Percentiles rank a stretch among this genome's conserved stretches.
phyloP scores from a whole-genome alignment of 176 grass and related monocot species.

The Zea luxurians region DNA sequence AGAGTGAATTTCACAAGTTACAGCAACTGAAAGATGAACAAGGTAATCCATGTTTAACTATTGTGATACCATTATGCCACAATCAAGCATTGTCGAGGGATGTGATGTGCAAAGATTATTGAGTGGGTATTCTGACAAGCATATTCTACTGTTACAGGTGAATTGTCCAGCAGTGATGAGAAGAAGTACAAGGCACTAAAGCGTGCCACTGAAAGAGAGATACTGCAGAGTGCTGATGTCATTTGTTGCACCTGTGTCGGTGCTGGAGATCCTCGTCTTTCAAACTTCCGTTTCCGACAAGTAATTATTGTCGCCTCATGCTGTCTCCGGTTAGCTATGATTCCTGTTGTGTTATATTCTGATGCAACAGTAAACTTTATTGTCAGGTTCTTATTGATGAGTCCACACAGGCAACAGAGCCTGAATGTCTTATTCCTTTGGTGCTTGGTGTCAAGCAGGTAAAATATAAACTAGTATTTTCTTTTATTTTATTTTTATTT shows the following conservation, averaged over 20 bases:
- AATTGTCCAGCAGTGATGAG: conserved; percentile 97
- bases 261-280: conserved; percentile 93
- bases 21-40: conserved; percentile 97
- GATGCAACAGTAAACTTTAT: conserved; percentile 15
- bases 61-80: not conserved
- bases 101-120: not conserved
- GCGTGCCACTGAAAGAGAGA: conserved; percentile 98
- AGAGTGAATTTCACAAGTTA: conserved; percentile 96
- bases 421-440: conserved; percentile 96
- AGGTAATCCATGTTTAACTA: conserved; percentile 48
- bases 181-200: conserved; percentile 99
- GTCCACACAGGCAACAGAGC: conserved; percentile 94
- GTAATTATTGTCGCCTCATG: conserved; percentile 44
- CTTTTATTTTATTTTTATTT: not conserved
- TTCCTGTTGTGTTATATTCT: conserved; percentile 13
- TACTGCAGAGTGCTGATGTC: conserved; percentile 98
- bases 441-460: conserved; percentile 99
- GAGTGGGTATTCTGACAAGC: conserved; percentile 5
- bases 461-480: conserved; percentile 16
- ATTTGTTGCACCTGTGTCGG: conserved; percentile 99
- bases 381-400: conserved; percentile 97
- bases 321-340: not conserved
- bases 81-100: conserved; percentile 17
- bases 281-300: conserved; percentile 97
- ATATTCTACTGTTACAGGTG: conserved; percentile 52